A percentile compares a stretch with the other conserved stretches of the same genome.
phyloP scores from a whole-genome alignment of 192 early-diverging fungal species.

The Paraglomus occultum region DNA sequence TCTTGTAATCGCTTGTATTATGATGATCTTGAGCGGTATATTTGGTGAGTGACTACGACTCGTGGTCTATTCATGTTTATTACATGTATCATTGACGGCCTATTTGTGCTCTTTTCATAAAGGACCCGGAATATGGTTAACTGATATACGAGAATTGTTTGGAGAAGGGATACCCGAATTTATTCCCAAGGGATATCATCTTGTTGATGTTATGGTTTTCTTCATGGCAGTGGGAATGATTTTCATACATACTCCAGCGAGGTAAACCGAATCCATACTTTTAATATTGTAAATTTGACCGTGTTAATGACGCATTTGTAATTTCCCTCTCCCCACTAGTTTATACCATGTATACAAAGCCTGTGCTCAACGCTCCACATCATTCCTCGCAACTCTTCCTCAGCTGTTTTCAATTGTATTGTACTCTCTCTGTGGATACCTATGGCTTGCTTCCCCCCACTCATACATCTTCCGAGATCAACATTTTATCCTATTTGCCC shows the following conservation, averaged over 20 bases:
- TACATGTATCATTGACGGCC: not conserved
- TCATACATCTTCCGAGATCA: slow-evolving; percentile 66
- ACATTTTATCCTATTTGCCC: slow-evolving; percentile 71
- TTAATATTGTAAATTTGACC: not conserved
- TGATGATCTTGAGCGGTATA: slow-evolving; percentile 68
- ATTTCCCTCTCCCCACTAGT: slow-evolving; percentile 26
- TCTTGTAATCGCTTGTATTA: slow-evolving; percentile 63
- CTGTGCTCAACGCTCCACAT: slow-evolving; percentile 57
- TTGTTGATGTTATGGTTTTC: slow-evolving; percentile 44
- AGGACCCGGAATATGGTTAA: slow-evolving; percentile 41
- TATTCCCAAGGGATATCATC: slow-evolving; percentile 38
- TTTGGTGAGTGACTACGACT: slow-evolving; percentile 43
- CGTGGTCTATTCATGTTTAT: not conserved
- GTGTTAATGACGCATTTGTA: not conserved
- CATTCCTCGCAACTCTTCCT: slow-evolving; percentile 58
- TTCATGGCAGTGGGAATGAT: slow-evolving; percentile 46
- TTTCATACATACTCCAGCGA: slow-evolving; percentile 54
- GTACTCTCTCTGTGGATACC: slow-evolving; percentile 59
- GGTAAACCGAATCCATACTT: slow-evolving; percentile 33
- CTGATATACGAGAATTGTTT: slow-evolving; percentile 14
- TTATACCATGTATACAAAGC: slow-evolving; percentile 47
- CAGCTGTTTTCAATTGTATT: slow-evolving; percentile 64
- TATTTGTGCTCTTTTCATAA: not conserved
- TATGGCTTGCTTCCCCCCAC: slow-evolving; percentile 69
- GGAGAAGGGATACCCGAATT: slow-evolving; percentile 10